A percentile compares a stretch with the other conserved stretches of the same genome.
phyloP scores from a whole-genome alignment of 2,329 filamentous ascomycete species.

The Plenodomus lindquistii region DNA sequence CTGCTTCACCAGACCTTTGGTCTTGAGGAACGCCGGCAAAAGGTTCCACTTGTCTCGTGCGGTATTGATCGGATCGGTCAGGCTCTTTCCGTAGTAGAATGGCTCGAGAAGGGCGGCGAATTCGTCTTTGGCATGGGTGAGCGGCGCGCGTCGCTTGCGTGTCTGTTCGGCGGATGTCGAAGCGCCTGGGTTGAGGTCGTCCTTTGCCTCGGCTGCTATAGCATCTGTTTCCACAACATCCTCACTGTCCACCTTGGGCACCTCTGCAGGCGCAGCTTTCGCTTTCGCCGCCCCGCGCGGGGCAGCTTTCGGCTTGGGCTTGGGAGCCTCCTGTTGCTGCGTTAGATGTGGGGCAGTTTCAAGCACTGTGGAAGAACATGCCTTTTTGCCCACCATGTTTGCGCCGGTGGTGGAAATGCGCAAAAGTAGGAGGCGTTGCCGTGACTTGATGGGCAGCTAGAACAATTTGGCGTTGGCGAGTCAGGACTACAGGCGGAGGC shows the following conservation, averaged over 20 bases:
- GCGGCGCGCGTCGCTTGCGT: conserved; percentile 33
- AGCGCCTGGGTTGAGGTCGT: conserved; percentile 21
- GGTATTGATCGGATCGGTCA: conserved; percentile 71
- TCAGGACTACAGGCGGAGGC: conserved; percentile 17
- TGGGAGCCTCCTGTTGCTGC: conserved; percentile 27
- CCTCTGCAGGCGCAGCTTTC: conserved; percentile 22
- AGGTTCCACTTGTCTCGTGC: conserved; percentile 94
- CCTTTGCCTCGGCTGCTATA: conserved; percentile 11
- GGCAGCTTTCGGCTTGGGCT: conserved; percentile 32
- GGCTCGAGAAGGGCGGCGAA: conserved; percentile 69
- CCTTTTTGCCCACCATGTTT: conserved; percentile 41
- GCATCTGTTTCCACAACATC: conserved; percentile 14
- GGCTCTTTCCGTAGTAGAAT: conserved; percentile 69
- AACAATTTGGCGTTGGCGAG: conserved; percentile 39
- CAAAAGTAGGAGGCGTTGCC: conserved; percentile 14
- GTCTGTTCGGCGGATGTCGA: conserved; percentile 29
- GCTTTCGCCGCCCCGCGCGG: conserved; percentile 36
- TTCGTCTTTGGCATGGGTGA: conserved; percentile 47
- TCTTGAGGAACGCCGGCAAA: conserved; percentile 94
- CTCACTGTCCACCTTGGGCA: conserved; percentile 12
- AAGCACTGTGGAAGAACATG: conserved; percentile 1
- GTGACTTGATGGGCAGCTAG: conserved; percentile 15
- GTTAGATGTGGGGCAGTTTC: conserved; percentile 8
- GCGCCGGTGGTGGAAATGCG: conserved; percentile 12
- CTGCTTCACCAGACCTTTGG: conserved; percentile 95